Conservation (phyloP, 495 filamentous ascomycete genomes). For the Hypomontagnella monticulosa region DNA sequence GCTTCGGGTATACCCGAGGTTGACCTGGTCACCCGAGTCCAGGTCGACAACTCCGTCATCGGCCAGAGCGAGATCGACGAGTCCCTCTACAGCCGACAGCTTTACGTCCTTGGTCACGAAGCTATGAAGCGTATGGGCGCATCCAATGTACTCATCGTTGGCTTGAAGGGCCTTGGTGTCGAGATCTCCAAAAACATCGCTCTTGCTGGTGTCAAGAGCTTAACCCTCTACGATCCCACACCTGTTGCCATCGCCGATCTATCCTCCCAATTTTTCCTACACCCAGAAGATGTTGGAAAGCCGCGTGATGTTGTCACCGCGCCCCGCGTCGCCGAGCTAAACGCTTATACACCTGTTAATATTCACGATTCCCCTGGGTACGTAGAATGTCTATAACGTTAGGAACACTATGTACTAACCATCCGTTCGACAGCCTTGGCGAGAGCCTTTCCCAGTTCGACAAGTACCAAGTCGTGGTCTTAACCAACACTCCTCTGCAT, state of each 20-base stretch:
- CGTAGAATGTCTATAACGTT: slow-evolving; percentile 2
- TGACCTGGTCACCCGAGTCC: slow-evolving; percentile 79
- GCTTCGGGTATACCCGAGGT: slow-evolving; percentile 56
- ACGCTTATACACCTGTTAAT: slow-evolving; percentile 91
- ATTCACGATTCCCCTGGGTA: slow-evolving; percentile 69
- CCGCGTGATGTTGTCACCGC: slow-evolving; percentile 86
- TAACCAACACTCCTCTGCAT: slow-evolving; percentile 82
- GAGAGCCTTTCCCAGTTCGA: slow-evolving; percentile 79
- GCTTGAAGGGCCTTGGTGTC: slow-evolving; percentile 91
- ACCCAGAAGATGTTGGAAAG: slow-evolving; percentile 87
- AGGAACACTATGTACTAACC: slow-evolving; percentile 31
- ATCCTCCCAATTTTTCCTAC: slow-evolving; percentile 96
- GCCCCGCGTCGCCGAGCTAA: slow-evolving; percentile 91
- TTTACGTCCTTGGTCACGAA: slow-evolving; percentile 98
- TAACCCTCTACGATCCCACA: slow-evolving; percentile 88
- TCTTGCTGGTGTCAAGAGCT: slow-evolving; percentile 85
- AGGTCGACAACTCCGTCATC: slow-evolving; percentile 74
- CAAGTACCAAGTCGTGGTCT: slow-evolving; percentile 89
- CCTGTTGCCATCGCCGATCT: slow-evolving; percentile 84
- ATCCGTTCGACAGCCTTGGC: slow-evolving; percentile 57
- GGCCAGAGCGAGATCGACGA: slow-evolving; percentile 84
- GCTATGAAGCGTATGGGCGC: slow-evolving; percentile 99
- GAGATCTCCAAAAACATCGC: slow-evolving; percentile 99
- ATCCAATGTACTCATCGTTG: slow-evolving; percentile 92
- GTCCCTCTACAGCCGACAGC: slow-evolving; percentile 95